phyloP scores from a whole-genome alignment of 1,284 basidiomycete species.

The Ceratobasidium sp. region DNA sequence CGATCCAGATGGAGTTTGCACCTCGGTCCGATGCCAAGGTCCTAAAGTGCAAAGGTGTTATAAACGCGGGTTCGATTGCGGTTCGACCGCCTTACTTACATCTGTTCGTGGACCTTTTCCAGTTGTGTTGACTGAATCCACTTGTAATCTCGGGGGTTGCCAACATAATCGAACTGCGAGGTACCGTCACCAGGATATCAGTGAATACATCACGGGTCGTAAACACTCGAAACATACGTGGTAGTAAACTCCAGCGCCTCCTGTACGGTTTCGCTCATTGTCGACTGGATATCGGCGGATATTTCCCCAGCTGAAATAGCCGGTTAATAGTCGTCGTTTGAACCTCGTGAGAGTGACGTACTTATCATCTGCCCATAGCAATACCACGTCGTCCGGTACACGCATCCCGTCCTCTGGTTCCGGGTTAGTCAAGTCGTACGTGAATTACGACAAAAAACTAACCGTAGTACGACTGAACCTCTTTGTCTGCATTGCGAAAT shows the following conservation, averaged over 20 bases:
- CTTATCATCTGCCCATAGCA: constrained; percentile 73
- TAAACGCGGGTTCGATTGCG: not conserved
- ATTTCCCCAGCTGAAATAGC: constrained; percentile 64
- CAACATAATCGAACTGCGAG: constrained; percentile 61
- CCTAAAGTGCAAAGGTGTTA: constrained; percentile 15
- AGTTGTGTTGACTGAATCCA: constrained; percentile 52
- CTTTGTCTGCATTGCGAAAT: constrained; percentile 59
- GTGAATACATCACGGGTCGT: not conserved
- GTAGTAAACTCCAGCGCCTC: constrained; percentile 76
- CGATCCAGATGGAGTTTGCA: constrained; percentile 54
- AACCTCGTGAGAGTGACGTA: constrained; percentile 51
- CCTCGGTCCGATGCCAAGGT: constrained; percentile 49
- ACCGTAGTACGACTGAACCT: constrained; percentile 73
- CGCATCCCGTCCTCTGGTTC: constrained; percentile 43
- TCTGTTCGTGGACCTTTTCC: constrained; percentile 46
- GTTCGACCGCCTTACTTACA: constrained; percentile 14
- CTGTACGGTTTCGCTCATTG: constrained; percentile 65
- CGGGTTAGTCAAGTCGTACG: not conserved
- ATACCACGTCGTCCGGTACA: constrained; percentile 58
- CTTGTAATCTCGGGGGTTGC: constrained; percentile 56
- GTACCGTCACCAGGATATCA: constrained; percentile 18
- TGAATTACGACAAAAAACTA: not conserved
- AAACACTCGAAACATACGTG: constrained; percentile 60
- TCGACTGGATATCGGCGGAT: constrained; percentile 66
- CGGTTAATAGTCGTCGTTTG: not conserved